A percentile compares a stretch with the other conserved stretches of the same genome.
These are phyloP conservation scores for Fusarium nelsonii DNA, from an alignment of 2,329 filamentous ascomycete genomes.

Conservation along the genomic window DNA sequence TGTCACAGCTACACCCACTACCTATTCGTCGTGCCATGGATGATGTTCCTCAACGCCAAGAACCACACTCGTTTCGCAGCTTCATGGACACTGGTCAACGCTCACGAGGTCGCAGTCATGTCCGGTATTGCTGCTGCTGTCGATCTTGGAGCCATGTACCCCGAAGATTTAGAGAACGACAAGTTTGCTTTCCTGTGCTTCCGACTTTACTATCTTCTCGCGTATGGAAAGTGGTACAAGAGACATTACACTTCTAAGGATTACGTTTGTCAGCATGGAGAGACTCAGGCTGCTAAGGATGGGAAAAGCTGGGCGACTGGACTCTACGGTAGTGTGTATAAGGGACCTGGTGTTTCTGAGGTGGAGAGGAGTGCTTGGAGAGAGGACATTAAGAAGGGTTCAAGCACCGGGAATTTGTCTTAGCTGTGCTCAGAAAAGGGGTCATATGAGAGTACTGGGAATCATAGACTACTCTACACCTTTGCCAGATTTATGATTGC, in stretches of 20 bases:
- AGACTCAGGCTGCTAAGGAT: constrained; percentile 55
- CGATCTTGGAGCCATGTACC: constrained; percentile 22
- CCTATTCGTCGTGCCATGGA: constrained; percentile 24
- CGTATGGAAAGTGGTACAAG: constrained; percentile 72
- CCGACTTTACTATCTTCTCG: constrained; percentile 70
- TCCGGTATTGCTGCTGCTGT: constrained; percentile 32
- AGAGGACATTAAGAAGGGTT: constrained; percentile 54
- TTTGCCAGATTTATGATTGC: no score
- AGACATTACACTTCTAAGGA: constrained; percentile 48
- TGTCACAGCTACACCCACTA: constrained; percentile 35
- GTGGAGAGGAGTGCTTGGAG: constrained; percentile 66
- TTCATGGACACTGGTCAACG: constrained; percentile 29
- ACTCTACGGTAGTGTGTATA: constrained; percentile 69
- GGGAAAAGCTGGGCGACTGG: constrained; percentile 69
- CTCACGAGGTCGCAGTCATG: constrained; percentile 24
- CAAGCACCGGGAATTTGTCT: constrained; percentile 53
- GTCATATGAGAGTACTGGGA: no score
- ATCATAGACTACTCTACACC: no score
- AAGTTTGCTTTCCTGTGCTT: constrained; percentile 71
- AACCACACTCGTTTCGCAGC: constrained; percentile 32
- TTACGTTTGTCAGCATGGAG: constrained; percentile 26
- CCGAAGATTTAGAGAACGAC: constrained; percentile 69
- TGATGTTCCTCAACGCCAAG: constrained; percentile 38
- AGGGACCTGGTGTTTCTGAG: constrained; percentile 67
- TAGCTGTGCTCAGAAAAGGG: neutral